phyloP scores from a whole-genome alignment of 2,329 filamentous ascomycete species.

The Pseudocercospora eumusae region DNA sequence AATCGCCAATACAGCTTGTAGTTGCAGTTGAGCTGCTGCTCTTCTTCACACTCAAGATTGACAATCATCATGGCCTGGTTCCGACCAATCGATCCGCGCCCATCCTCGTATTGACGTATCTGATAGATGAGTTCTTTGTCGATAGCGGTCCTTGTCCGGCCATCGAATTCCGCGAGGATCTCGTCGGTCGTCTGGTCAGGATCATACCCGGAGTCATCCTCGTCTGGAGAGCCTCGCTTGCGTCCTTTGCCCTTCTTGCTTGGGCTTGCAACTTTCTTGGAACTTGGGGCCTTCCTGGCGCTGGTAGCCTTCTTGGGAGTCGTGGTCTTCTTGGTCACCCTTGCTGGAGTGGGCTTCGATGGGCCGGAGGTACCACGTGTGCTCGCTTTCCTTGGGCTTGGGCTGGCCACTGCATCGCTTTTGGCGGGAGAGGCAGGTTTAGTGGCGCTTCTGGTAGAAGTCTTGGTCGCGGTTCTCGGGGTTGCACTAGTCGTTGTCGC shows the following conservation, averaged over 20 bases:
- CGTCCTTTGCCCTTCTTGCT: constrained; percentile 2
- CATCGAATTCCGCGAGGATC: constrained; percentile 18
- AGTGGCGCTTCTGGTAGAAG: constrained; percentile 5
- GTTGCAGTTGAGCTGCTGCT: constrained; percentile 12
- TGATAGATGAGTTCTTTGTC: constrained; percentile 16
- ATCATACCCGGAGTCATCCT: constrained; percentile 17
- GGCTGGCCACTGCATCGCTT: background rate
- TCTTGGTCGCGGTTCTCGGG: constrained; percentile 11
- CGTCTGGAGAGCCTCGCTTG: constrained; percentile 11
- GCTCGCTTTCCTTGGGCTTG: constrained; percentile 7
- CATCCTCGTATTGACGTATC: background rate
- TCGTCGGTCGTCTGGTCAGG: constrained; percentile 12
- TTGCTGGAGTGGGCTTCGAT: background rate
- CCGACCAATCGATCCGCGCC: background rate
- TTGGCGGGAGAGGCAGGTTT: constrained; percentile 15
- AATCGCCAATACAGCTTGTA: constrained; percentile 25
- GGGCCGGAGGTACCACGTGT: background rate
- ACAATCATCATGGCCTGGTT: background rate
- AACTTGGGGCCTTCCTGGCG: background rate
- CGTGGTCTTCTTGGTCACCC: background rate
- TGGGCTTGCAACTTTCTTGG: background rate
- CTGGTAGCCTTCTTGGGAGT: constrained; percentile 9
- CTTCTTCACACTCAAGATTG: background rate
- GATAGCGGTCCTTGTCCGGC: constrained; percentile 9
- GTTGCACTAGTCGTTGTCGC: background rate